Percentiles rank a stretch among this genome's conserved stretches.
These are phyloP conservation scores for Cryptococcus sp. DNA, from an alignment of 1,284 basidiomycete species.

Conservation along the genomic window DNA sequence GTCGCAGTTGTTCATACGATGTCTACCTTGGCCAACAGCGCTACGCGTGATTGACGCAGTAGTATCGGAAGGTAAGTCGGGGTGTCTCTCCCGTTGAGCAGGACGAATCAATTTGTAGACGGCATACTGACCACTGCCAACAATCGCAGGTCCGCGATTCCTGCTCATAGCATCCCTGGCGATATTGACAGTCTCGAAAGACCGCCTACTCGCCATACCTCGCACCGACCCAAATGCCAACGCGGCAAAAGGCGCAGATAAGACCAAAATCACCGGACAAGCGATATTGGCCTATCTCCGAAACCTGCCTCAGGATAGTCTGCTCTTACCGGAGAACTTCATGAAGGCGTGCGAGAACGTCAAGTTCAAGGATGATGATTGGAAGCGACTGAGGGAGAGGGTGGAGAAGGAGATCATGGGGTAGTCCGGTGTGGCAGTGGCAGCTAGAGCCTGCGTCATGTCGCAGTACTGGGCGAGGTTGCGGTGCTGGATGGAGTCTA, in stretches of 20 bases:
- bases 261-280: slow-evolving; percentile 9
- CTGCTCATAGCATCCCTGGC: slow-evolving; percentile 78
- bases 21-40: slow-evolving; percentile 73
- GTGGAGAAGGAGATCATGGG: slow-evolving; percentile 42
- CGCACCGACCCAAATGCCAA: background rate
- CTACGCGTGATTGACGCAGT: slow-evolving; percentile 86
- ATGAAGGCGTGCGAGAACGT: slow-evolving; percentile 47
- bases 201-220: slow-evolving; percentile 40
- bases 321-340: slow-evolving; percentile 49
- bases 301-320: slow-evolving; percentile 45
- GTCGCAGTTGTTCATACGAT: slow-evolving; percentile 66
- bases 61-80: slow-evolving; percentile 72
- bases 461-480: too few species aligned
- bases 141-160: slow-evolving; percentile 67
- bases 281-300: slow-evolving; percentile 40
- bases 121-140: background rate
- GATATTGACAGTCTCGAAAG: slow-evolving; percentile 58
- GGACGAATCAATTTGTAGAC: background rate
- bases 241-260: too few species aligned
- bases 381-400: slow-evolving; percentile 36
- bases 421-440: slow-evolving; percentile 4
- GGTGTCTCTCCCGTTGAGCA: background rate
- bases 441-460: too few species aligned
- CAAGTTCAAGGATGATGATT: slow-evolving; percentile 48
- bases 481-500: too few species aligned